Base-by-base conservation (phyloP, 2,329 filamentous ascomycete genomes). In the Diaporthe sp. region DNA sequence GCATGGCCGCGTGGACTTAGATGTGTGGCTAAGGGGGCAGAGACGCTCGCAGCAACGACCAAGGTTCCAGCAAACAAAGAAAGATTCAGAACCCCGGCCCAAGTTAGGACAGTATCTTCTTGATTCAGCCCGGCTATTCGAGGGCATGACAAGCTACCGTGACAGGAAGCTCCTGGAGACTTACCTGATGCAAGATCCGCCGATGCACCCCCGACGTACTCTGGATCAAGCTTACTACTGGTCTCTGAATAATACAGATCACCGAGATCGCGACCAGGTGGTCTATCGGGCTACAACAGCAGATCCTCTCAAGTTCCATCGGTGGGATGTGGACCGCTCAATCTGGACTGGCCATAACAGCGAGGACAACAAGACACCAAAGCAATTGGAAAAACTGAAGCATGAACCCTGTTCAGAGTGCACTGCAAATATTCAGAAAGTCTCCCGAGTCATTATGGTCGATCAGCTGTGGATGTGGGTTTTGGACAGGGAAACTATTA, bases 221-320 rank as follows among this genome's bases (percentile, higher is more conserved):
- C 79, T 87, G 1, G 85, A 87, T 47, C 85, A 86, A 58, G 83
- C 82, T 0, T 86, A 85, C 76, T 85, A 84, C 53, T 83, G 83
- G 80, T 84, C 82, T 1, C 79, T 85, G 0, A 79, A 82, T 0
- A 82, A 83, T 25, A 86, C 85, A 0, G 77, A 79, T 13, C 76
- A 77, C 2, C 77, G 85, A 5, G 85, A 87, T 44, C 75, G 71
- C 13, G 83, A 84, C 34, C 83, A 85, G 34, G 57, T 60, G 7
- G 34, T 60, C 0, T 60, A 39, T 20, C 31, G 58, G 34, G 58
- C 58, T 15, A 61, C 58, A 3, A 61, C 58, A 4, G 58, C 37
- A 9, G 58, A 61, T 28, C 58, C 58, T 8, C 12, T 61, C 10
- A 61, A 42, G 37, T 61, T 61, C 15, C 58, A 61, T 42, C 34